These are phyloP conservation scores for Tulasnella sp. DNA, from an alignment of 768 basidiomycete genomes.

Conservation along the genomic window DNA sequence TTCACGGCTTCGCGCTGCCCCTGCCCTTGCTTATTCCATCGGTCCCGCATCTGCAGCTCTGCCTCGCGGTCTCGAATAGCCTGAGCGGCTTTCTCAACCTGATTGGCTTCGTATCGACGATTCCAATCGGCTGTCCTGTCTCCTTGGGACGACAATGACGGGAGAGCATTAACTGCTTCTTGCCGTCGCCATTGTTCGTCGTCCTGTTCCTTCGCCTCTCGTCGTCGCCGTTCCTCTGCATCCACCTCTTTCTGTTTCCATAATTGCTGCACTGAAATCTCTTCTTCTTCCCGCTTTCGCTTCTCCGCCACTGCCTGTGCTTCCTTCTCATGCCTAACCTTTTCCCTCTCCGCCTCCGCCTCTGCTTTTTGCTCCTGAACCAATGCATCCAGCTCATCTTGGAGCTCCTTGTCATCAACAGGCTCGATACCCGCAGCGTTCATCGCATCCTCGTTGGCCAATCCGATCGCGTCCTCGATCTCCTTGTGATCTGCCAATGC, in stretches of 20 bases:
- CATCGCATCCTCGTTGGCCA: slow-evolving; percentile 53
- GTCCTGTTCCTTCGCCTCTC: background rate
- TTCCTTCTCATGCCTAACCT: background rate
- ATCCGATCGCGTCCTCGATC: slow-evolving; percentile 63
- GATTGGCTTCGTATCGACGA: slow-evolving; percentile 11
- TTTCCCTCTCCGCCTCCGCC: background rate
- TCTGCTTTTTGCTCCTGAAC: slow-evolving; percentile 13
- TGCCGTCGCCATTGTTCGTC: too few species aligned
- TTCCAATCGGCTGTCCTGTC: background rate
- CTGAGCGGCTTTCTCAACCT: slow-evolving; percentile 15
- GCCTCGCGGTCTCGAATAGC: slow-evolving; percentile 10
- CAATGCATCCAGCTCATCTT: slow-evolving; percentile 15
- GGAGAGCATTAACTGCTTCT: too few species aligned
- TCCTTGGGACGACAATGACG: too few species aligned
- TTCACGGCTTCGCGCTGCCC: too few species aligned
- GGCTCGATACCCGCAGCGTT: slow-evolving; percentile 34
- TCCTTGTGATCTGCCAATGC: slow-evolving; percentile 75
- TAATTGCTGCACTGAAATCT: too few species aligned
- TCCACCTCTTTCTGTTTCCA: slow-evolving; percentile 12
- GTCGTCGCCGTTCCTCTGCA: background rate
- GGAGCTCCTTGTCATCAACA: slow-evolving; percentile 28
- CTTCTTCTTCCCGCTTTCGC: background rate
- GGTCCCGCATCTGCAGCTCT: slow-evolving; percentile 9
- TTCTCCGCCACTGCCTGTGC: background rate
- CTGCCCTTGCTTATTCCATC: too few species aligned